Conservation (phyloP, 805 yeast genomes). For the Candida pseudofarinosa region DNA sequence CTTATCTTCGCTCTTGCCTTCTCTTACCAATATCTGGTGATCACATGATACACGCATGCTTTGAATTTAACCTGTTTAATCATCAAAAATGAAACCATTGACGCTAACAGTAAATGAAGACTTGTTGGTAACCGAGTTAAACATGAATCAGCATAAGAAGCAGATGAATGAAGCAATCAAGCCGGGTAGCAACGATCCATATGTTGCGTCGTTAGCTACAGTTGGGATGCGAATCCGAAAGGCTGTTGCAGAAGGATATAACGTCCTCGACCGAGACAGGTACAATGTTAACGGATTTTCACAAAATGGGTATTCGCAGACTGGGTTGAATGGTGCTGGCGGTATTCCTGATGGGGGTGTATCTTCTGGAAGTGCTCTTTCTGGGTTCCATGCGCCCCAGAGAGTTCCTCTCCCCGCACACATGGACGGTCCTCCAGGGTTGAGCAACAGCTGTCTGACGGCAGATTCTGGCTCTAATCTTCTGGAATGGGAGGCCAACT, state of each 20-base stretch:
- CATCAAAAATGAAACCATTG: not conserved
- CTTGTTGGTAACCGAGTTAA: not conserved
- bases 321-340: not conserved
- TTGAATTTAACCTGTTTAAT: not conserved
- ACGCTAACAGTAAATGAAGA: not conserved
- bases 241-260: slow-evolving; percentile 60
- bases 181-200: slow-evolving; percentile 23
- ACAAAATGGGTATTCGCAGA: not conserved
- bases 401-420: slow-evolving; percentile 42
- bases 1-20: not conserved
- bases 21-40: not conserved
- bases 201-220: slow-evolving; percentile 42
- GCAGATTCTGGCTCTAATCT: slow-evolving; percentile 37
- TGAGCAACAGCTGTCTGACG: slow-evolving; percentile 42
- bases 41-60: not conserved
- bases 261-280: slow-evolving; percentile 8
- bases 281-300: not conserved
- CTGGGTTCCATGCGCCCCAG: not conserved
- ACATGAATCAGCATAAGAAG: slow-evolving; percentile 20
- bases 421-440: slow-evolving; percentile 41
- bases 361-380: not conserved
- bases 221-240: slow-evolving; percentile 72
- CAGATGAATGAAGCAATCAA: slow-evolving; percentile 31
- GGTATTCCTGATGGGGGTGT: not conserved
- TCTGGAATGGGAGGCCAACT: slow-evolving; percentile 37